Evolutionary conservation across 2,329 filamentous ascomycete species (phyloP).

Genomic region (Pseudocercospora fuligena): DNA sequence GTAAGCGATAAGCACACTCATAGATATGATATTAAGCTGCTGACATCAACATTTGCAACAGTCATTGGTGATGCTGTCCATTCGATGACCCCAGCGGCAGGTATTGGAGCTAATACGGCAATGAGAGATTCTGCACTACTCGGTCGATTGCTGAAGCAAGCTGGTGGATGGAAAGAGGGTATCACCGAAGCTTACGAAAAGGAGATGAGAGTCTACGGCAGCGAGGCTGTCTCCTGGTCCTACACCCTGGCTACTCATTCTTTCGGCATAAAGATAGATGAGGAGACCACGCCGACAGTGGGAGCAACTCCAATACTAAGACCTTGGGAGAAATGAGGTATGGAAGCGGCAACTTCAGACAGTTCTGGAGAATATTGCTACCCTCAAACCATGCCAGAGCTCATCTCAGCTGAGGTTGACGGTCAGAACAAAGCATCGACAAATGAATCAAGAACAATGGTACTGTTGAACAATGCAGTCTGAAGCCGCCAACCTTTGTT

Average conservation of each 20-base stretch:
- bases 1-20: background rate
- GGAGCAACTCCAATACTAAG: background rate
- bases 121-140: slow-evolving; percentile 61
- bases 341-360: background rate
- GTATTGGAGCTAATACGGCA: slow-evolving; percentile 63
- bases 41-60: background rate
- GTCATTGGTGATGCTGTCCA: slow-evolving; percentile 64
- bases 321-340: background rate
- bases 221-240: slow-evolving; percentile 60
- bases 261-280: slow-evolving; percentile 43
- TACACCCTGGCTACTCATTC: slow-evolving; percentile 53
- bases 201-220: slow-evolving; percentile 56
- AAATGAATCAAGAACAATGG: background rate
- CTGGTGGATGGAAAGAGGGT: slow-evolving; percentile 53
- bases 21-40: background rate
- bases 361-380: background rate
- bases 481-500: background rate
- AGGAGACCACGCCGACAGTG: slow-evolving; percentile 20
- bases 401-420: background rate
- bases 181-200: slow-evolving; percentile 47
- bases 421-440: background rate
- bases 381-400: too few species aligned
- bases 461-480: background rate
- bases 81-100: slow-evolving; percentile 63
- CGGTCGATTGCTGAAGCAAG: slow-evolving; percentile 57